phyloP scores from a whole-genome alignment of 805 yeast genomes.

The Saccharomyces eubayanus region DNA sequence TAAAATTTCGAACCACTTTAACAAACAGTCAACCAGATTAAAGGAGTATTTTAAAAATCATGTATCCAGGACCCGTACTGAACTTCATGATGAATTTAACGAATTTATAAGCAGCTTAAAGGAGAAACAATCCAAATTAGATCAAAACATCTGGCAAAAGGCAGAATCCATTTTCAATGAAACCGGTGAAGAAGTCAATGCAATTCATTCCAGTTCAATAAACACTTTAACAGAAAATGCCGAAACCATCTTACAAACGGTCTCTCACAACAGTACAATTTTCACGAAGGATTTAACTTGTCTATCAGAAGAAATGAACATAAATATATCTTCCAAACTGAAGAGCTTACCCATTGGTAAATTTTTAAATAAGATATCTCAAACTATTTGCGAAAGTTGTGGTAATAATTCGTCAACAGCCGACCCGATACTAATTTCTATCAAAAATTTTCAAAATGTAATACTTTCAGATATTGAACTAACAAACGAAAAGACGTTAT shows the following conservation, averaged over 20 bases:
- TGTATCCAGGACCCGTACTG: conserved; percentile 7
- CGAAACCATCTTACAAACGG: background rate
- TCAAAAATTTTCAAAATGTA: conserved; percentile 1
- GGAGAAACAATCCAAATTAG: background rate
- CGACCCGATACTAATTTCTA: background rate
- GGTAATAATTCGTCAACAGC: background rate
- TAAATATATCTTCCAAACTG: background rate
- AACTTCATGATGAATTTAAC: background rate
- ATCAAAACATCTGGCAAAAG: background rate
- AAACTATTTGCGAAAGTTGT: background rate
- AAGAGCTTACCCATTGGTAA: background rate
- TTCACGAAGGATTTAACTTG: background rate
- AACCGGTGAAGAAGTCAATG: background rate
- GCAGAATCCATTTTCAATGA: background rate
- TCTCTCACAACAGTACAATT: background rate
- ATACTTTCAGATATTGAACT: background rate
- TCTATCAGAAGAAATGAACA: background rate
- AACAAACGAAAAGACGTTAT: background rate
- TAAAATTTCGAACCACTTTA: conserved; percentile 1
- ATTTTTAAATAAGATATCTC: background rate
- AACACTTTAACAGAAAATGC: background rate
- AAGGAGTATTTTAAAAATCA: conserved; percentile 9
- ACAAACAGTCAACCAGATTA: conserved; percentile 6
- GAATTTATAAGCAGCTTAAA: background rate
- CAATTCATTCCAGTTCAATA: background rate